These are phyloP conservation scores for Colletotrichum lini DNA, from an alignment of 2,329 filamentous ascomycete genomes.

Conservation along the genomic window DNA sequence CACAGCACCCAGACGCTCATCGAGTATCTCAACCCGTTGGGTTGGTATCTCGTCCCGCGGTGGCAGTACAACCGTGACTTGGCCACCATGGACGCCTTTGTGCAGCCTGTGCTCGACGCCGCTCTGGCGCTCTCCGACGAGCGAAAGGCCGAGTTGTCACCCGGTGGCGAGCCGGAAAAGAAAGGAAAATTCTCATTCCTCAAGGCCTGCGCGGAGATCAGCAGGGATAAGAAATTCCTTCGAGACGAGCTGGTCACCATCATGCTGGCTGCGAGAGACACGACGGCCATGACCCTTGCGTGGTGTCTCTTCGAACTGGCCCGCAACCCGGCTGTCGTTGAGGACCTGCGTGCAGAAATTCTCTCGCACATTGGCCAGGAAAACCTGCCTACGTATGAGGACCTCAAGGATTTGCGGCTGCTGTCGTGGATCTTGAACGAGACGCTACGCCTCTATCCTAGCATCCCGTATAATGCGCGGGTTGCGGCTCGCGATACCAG, in stretches of 20 bases:
- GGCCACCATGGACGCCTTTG: conserved; percentile 78
- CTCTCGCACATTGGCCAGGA: conserved; percentile 64
- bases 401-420: conserved; percentile 40
- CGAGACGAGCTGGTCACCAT: conserved; percentile 83
- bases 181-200: conserved; percentile 76
- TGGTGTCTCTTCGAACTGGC: conserved; percentile 61
- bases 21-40: conserved; percentile 59
- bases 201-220: conserved; percentile 81
- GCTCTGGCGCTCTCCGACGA: conserved; percentile 65
- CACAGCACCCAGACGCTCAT: neutral
- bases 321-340: conserved; percentile 55
- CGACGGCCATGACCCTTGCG: conserved; percentile 63
- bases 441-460: neutral
- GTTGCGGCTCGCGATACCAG: neutral
- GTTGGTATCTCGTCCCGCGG: conserved; percentile 67
- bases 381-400: conserved; percentile 43
- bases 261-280: conserved; percentile 71
- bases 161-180: neutral
- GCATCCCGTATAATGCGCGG: neutral
- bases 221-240: conserved; percentile 71
- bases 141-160: conserved; percentile 73
- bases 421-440: neutral
- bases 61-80: conserved; percentile 72
- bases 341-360: conserved; percentile 57
- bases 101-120: conserved; percentile 74